Evolutionary conservation across 78 protist species (phyloP), one percentile per base, ranked within the genome.

Genomic region (Monocercomonoides exilis): DNA sequence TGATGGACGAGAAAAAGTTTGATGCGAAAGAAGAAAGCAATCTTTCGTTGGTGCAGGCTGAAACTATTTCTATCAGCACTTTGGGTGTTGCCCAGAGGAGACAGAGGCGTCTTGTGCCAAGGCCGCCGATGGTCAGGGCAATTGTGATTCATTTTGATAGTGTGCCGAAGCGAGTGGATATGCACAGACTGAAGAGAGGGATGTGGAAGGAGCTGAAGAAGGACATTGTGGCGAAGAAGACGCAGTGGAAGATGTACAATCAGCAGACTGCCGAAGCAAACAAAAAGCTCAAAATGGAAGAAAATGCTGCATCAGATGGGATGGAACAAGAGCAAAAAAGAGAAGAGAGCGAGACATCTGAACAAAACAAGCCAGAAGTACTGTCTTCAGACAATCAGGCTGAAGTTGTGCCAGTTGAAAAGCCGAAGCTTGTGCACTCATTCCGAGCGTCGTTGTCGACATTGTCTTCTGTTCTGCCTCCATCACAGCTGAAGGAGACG

Each of bases 101-200:
- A n/a, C 38, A 54, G 21, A 54, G 70, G 70, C 70, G 21, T 11
- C 70, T 54, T 21, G 21, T 54, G 21, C 70, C 70, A 21, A 11
- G 21, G 21, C 70, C 70, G 70, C 21, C 70, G 70, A 11, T 29
- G 21, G 38, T 54, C 70, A 11, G 21, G 21, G 21, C 70, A 54
- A 11, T 54, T 21, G 38, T 29, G 21, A 54, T 54, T 21, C 11
- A 54, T 11, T 54, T 54, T 54, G 70, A 54, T 29, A 21, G 38
- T 29, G 70, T 54, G 11, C 70, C 70, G 11, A 79, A 79, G 11
- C 82, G 33, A 5, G 82, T 79, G 44, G 82, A 79, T 32, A 11
- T 79, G 82, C 82, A 79, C 11, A n/a, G 82, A 79, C 82, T 79
- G 82, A 79, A 79, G 82, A 32, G 6, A 32, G 21, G 6, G 6